A percentile compares a stretch with the other conserved stretches of the same genome.
Evolutionary conservation across 1,284 basidiomycete species (phyloP).

Genomic region (Ceratobasidium theobromae): DNA sequence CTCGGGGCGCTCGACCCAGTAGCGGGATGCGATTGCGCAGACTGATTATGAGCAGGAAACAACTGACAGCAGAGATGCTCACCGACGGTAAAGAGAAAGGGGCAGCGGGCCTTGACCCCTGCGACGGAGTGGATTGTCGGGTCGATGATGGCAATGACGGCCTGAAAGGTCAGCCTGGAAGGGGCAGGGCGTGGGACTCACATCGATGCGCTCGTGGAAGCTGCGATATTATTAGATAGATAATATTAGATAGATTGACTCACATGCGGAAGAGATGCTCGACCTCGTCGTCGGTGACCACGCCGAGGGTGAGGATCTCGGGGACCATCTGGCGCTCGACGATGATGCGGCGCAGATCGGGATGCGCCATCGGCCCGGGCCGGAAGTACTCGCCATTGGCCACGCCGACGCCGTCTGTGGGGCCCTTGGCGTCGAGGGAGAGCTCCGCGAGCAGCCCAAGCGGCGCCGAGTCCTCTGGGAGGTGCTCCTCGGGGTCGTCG

Average conservation of each 20-base stretch:
- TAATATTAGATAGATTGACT: conserved; percentile 40
- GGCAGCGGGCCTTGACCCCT: conserved; percentile 73
- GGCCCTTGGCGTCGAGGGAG: background rate
- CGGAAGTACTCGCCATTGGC: conserved; percentile 77
- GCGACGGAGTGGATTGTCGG: conserved; percentile 70
- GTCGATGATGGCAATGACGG: conserved; percentile 72
- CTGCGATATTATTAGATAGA: conserved; percentile 43
- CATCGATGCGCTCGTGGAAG: conserved; percentile 70
- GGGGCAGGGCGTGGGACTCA: conserved; percentile 43
- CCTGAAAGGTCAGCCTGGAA: conserved; percentile 46
- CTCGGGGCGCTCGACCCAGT: conserved; percentile 71
- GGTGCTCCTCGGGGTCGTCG: conserved; percentile 7
- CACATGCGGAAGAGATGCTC: conserved; percentile 82
- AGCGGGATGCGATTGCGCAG: conserved; percentile 74
- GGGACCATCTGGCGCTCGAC: conserved; percentile 78
- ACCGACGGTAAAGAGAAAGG: conserved; percentile 81
- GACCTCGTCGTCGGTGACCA: conserved; percentile 78
- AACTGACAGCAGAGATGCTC: conserved; percentile 39
- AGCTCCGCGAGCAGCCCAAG: too few species aligned
- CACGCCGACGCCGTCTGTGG: conserved; percentile 51
- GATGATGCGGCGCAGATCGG: conserved; percentile 65
- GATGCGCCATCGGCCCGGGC: conserved; percentile 60
- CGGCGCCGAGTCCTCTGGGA: background rate
- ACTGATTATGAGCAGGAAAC: conserved; percentile 48
- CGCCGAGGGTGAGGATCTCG: conserved; percentile 77